Evolutionary conservation across 2,329 filamentous ascomycete species (phyloP), one percentile per base, ranked within the genome.

Genomic region (Amesomyces nigricolor): DNA sequence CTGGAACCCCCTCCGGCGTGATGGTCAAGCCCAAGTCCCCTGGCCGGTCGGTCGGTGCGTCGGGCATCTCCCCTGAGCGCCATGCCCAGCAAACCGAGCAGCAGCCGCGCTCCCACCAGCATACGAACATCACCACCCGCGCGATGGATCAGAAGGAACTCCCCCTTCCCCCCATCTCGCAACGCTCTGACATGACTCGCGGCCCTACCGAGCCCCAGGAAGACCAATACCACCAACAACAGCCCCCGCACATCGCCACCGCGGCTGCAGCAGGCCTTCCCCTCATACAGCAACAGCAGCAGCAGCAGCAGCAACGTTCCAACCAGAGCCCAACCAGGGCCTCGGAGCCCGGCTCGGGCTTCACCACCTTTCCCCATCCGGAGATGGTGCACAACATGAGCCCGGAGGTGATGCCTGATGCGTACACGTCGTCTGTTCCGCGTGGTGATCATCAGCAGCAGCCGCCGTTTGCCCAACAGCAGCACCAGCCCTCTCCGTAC

Each of bases 1-100:
- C 51, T 2, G 58, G 56, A 14, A 48, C 46, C 14, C 47, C 53
- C 14, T 64, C 62, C 0, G 62, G 63, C 13, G 57, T 63, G 13
- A 61, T 63, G 49, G 54, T 63, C 40, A 44, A 55, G 42, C 50
- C 53, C 26, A 52, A 46, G 42, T 46, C 56, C 1, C 44, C 39
- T 8, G 47, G 30, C 19, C 40, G 19, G 8, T 35, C 61, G 2
- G 58, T 58, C 32, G 55, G 35, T 5, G 38, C 51, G 5, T 60
- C 56, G 14, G 53, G 51, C 9, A n/a, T 52, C 4, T 35, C 11
- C 11, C 48, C n/a, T 29, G 29, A 47, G 8, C 9, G 10, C 45
- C 38, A 17, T 14, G 4, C 32, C 6, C 32, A 35, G 32, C 32
- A 35, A 13, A 5, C 32, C 9, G 32, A 10, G 32, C 30, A 32